Evolutionary conservation across 129 eudicot species (phyloP), one percentile per base, ranked within the genome.

Genomic region (Rutidosis leptorrhynchoides): DNA sequence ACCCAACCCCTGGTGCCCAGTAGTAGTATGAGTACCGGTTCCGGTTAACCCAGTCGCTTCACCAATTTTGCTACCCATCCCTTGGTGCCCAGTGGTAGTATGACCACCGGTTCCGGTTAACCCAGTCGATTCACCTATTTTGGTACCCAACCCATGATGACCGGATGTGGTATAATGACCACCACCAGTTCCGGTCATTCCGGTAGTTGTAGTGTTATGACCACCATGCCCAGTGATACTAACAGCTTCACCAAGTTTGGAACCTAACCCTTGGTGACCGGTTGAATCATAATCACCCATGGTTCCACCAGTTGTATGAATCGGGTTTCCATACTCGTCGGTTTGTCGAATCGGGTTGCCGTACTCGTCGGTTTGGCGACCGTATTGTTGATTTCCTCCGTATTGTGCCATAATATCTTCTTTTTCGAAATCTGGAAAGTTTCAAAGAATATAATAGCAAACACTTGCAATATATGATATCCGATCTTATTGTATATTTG

Each of bases 351-450:
- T 54, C 7, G 84, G 84, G 74, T 82, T 82, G 10, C 87, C 88
- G 22, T 72, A 76, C 65, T 82, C 91, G 17, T 88, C 91, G 15
- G 79, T 72, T 28, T 72, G 84, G 67, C 68, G 37, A 27, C 68
- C 73, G 57, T 45, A 37, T 35, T 68, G 58, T 20, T 77, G 25
- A 26, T 67, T 40, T 17, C 74, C 73, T 26, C 87, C 87, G 52
- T 86, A 73, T 14, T 79, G 75, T 11, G 95, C 95, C 95, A 87
- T 87, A n/a, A n/a, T n/a, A n/a, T n/a, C n/a, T n/a, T n/a, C n/a
- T n/a, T n/a, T n/a, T n/a, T n/a, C n/a, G n/a, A n/a, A n/a, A n/a
- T n/a, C n/a, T n/a, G n/a, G n/a, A n/a, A n/a, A n/a, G n/a, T n/a
- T n/a, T n/a, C n/a, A n/a, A n/a, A n/a, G n/a, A n/a, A n/a, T n/a